Base-by-base conservation (phyloP, 441 rosid species). In the Brassica balearica region DNA sequence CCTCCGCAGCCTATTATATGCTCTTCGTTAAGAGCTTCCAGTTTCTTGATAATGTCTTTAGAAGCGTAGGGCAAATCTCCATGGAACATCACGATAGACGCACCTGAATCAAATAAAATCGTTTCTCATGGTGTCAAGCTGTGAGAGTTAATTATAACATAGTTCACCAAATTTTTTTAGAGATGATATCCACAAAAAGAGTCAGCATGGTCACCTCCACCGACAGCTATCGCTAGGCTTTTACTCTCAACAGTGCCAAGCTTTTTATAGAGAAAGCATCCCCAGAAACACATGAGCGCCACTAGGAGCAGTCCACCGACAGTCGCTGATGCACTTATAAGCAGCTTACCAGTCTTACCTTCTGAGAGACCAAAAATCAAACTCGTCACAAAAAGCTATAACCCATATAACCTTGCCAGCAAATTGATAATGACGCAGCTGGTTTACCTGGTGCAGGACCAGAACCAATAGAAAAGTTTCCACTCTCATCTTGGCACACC, bases 221-320 rank as follows among this genome's bases (percentile, higher is more conserved):
- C 87, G 32, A 90, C 93, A 84, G 88, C 96, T 85, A 89, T 90
- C 8, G 96, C 97, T 34, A 93, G 89, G 80, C 91, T 84, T 83
- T 72, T 84, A 72, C 82, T 79, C 80, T 88, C 99, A 79, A 81
- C 90, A 87, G 87, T 95, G 80, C 94, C 96, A 61, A 95, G 87
- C 87, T 90, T 95, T 85, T 92, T 95, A 77, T 95, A 92, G 53
- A 95, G 91, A 86, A 92, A 92, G 86, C 98, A 95, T 56, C 98
- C 98, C 97, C 96, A 95, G 77, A 91, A 95, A 82, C 97, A 95
- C 97, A 95, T 92, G 56, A 95, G 97, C 55, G 98, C 98, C 80
- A 95, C 97, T 80, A 95, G 85, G 85, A 95, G 98, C 53, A 95
- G 88, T 17, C 96, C 97, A 69, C 96, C 97, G 27, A 93, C 85